phyloP scores from a whole-genome alignment of 345 rosid species.

The Adansonia digitata region DNA sequence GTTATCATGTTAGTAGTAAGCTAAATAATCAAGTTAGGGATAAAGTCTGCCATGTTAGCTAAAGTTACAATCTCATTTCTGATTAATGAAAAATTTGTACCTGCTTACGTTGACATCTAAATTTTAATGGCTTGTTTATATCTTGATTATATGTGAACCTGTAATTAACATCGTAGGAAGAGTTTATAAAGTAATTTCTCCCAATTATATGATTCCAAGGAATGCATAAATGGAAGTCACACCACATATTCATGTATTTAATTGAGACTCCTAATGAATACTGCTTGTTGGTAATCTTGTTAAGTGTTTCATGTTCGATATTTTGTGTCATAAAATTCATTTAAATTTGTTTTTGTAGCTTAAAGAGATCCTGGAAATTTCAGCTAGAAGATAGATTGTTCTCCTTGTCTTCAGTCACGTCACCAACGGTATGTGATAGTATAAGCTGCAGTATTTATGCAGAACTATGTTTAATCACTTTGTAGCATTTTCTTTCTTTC shows the following conservation, averaged over 20 bases:
- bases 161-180: background rate
- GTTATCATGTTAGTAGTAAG: background rate
- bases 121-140: background rate
- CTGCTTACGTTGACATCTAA: background rate
- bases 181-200: background rate
- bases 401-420: constrained; percentile 54
- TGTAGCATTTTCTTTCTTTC: background rate
- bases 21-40: background rate
- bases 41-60: too few species aligned
- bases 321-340: constrained; percentile 3
- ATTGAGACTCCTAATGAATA: background rate
- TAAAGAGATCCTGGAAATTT: constrained; percentile 51
- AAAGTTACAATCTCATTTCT: background rate
- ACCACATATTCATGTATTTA: background rate
- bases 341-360: constrained; percentile 28
- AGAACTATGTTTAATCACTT: background rate
- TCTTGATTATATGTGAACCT: background rate
- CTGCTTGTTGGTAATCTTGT: background rate
- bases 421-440: constrained; percentile 38
- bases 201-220: background rate
- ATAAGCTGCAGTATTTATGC: background rate
- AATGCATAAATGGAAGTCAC: background rate
- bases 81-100: background rate
- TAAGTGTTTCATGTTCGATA: background rate
- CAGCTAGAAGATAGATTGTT: constrained; percentile 59